A percentile compares a stretch with the other conserved stretches of the same genome.
Conservation (phyloP, 805 yeast species). For the Suhomyces prunicola region DNA sequence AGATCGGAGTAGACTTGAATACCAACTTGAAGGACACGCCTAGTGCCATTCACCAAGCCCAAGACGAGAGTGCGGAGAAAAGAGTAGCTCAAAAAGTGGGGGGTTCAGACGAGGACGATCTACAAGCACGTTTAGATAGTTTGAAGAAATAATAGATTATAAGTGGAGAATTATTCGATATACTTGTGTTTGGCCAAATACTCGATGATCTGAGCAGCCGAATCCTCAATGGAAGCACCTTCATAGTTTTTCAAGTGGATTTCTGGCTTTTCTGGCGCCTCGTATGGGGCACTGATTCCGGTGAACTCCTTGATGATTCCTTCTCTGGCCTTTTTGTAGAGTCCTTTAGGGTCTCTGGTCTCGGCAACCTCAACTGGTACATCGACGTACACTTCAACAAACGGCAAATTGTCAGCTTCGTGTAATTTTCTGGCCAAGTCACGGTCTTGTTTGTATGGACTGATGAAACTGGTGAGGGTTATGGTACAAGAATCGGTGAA, state of each 20-base stretch:
- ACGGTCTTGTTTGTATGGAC: constrained; percentile 86
- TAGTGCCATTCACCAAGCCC: constrained; percentile 26
- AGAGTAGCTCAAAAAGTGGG: constrained; percentile 58
- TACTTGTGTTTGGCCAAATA: constrained; percentile 56
- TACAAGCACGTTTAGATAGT: constrained; percentile 85
- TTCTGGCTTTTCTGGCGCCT: constrained; percentile 85
- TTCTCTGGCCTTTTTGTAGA: constrained; percentile 94
- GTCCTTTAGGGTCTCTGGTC: constrained; percentile 95
- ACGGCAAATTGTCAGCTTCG: constrained; percentile 69
- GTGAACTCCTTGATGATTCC: constrained; percentile 93
- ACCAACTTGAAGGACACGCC: constrained; percentile 48
- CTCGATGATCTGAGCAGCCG: constrained; percentile 67
- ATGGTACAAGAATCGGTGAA: constrained; percentile 91
- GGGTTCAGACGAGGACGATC: constrained; percentile 65
- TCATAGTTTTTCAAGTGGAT: constrained; percentile 71
- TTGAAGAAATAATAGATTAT: constrained; percentile 48
- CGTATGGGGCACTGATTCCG: constrained; percentile 94
- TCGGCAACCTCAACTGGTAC: constrained; percentile 95
- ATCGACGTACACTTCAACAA: constrained; percentile 87
- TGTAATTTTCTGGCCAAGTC: constrained; percentile 83
- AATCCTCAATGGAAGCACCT: constrained; percentile 69
- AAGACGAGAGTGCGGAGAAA: constrained; percentile 33
- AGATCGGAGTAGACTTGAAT: constrained; percentile 85
- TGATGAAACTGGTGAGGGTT: constrained; percentile 86
- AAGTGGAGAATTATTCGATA: constrained; percentile 13